phyloP scores from a whole-genome alignment of 106 monocot genomes.

The Dioscorea dumetorum region DNA sequence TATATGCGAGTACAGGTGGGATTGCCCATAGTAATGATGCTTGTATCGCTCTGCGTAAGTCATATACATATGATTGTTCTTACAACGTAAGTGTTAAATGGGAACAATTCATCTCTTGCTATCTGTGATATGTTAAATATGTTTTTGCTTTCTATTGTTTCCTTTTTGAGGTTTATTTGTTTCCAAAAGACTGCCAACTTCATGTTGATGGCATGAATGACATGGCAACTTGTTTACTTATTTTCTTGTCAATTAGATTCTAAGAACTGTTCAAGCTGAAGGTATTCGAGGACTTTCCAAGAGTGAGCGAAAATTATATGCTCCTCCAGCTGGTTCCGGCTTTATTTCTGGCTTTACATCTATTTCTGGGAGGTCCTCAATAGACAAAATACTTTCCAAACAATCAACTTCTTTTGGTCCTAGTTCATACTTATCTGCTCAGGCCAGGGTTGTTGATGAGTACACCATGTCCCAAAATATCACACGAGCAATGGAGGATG shows the following conservation, averaged over 20 bases:
- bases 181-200: no score
- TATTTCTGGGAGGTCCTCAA: conserved; percentile 44
- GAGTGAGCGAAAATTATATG: conserved; percentile 69
- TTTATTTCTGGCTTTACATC: conserved; percentile 85
- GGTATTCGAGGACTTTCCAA: conserved; percentile 77
- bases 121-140: no score
- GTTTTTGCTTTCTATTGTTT: no score
- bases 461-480: conserved; percentile 84
- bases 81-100: no score
- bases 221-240: not conserved
- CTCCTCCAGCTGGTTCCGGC: conserved; percentile 90
- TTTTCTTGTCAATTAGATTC: conserved; percentile 26
- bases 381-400: conserved; percentile 55
- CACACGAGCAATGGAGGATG: conserved; percentile 51
- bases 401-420: conserved; percentile 58
- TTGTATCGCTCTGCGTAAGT: no score
- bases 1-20: no score
- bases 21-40: no score
- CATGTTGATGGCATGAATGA: not conserved
- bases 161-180: no score
- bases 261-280: conserved; percentile 90
- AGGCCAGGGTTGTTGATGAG: conserved; percentile 90
- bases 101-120: no score
- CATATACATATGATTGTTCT: no score
- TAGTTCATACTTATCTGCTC: conserved; percentile 71